Evolutionary conservation across 2,329 filamentous ascomycete genomes (phyloP), one percentile per base, ranked within the genome.

Genomic region (Penicillium sp.): DNA sequence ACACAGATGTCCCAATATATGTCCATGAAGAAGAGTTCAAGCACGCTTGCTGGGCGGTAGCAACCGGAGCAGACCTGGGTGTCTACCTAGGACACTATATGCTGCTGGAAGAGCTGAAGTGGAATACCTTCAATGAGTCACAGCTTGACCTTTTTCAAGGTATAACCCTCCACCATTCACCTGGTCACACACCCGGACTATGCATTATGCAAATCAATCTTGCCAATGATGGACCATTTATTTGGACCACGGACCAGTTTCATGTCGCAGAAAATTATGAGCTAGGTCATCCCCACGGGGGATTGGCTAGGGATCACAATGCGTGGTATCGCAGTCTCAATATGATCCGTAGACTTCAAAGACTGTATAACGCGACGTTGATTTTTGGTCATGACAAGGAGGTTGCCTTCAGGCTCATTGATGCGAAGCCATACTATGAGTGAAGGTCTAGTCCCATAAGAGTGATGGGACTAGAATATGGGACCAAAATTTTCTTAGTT

Each of bases 11-110:
- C 6, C 76, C 76, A 5, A 78, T 80, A 50, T 79, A 75, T 59
- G 76, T 79, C 4, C 78, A 81, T 57, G 78, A 81, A 60, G 72
- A 76, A 53, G 78, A 80, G 53, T 72, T 80, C 63, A 74, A 77
- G 50, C 72, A 76, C 36, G 78, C 78, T 1, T 79, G 74, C 58
- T 80, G 76, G 74, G 74, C 74, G 3, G 71, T 76, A 5, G 78
- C 70, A 4, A 79, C 78, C 0, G 70, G 71, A 0, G 70, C 75
- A 1, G 76, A 79, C 64, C 60, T 65, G 1, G 76, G 76, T 4
- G 70, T 77, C 15, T 78, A 79, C 45, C 59, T 77, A 29, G 60
- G 62, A 1, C 64, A 75, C 54, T 77, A 76, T 45, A 62, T 77
- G 49, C 60, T 66, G 36, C 59, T 77, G 1, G 68, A 70, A 13